Conservation (phyloP, 495 filamentous ascomycete genomes). For the Bacidia gigantensis region DNA sequence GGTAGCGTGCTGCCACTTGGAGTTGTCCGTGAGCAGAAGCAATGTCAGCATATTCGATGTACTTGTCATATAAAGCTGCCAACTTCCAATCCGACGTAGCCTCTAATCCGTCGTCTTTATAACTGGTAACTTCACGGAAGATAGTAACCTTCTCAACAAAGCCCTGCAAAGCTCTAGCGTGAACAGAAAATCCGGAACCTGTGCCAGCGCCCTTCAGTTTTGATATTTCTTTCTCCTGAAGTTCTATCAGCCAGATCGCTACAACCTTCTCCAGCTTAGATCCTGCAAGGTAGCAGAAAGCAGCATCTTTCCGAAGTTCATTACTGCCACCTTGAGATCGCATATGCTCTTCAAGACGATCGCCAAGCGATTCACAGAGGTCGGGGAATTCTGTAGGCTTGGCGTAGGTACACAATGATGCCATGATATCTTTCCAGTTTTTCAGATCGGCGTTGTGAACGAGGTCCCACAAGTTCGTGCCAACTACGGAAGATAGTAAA, state of each 20-base stretch:
- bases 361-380: conserved; percentile 90
- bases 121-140: conserved; percentile 88
- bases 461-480: conserved; percentile 96
- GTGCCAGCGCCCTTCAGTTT: conserved; percentile 50
- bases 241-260: conserved; percentile 79
- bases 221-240: conserved; percentile 66
- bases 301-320: conserved; percentile 66
- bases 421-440: conserved; percentile 97
- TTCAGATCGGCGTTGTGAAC: conserved; percentile 86
- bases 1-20: conserved; percentile 74
- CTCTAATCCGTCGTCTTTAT: conserved; percentile 61
- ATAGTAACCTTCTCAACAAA: conserved; percentile 98
- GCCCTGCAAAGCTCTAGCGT: conserved; percentile 73
- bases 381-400: conserved; percentile 83
- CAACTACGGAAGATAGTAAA: conserved; percentile 78
- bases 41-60: conserved; percentile 92
- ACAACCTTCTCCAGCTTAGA: conserved; percentile 97
- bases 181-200: conserved; percentile 79
- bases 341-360: conserved; percentile 67
- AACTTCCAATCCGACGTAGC: conserved; percentile 78
- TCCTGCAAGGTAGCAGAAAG: conserved; percentile 89
- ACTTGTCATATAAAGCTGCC: conserved; percentile 77
- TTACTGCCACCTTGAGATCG: conserved; percentile 30
- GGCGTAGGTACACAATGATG: conserved; percentile 86
- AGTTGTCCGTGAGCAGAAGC: conserved; percentile 82